Evolutionary conservation across 306 rosid species (phyloP).

Genomic region (Abrus pulchellus): DNA sequence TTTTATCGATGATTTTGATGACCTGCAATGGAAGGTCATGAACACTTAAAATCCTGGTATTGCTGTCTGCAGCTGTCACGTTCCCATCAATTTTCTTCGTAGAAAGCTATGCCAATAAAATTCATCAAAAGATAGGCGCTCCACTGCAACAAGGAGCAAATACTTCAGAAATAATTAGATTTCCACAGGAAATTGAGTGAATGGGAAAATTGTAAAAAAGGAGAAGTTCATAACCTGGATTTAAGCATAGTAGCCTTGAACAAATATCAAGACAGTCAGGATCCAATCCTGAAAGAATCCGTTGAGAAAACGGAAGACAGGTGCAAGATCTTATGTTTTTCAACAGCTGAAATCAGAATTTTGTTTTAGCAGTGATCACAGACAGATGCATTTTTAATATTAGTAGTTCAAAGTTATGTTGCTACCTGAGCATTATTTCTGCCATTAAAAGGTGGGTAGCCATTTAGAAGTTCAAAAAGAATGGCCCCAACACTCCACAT

Average conservation of each 20-base stretch:
- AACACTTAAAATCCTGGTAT: not conserved
- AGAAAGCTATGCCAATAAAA: constrained; percentile 63
- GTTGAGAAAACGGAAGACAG: constrained; percentile 65
- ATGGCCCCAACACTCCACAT: constrained; percentile 83
- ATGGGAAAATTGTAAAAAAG: not conserved
- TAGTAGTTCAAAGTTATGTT: not conserved
- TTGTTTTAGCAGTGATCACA: constrained; percentile 28
- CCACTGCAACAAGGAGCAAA: constrained; percentile 52
- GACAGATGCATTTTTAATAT: not conserved
- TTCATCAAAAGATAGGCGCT: constrained; percentile 67
- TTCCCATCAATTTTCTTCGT: constrained; percentile 34
- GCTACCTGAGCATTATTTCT: constrained; percentile 71
- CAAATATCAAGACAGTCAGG: constrained; percentile 68
- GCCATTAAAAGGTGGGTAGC: constrained; percentile 73
- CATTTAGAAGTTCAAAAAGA: constrained; percentile 78
- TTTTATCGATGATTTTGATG: not conserved
- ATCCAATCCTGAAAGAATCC: constrained; percentile 53
- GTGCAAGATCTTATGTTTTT: constrained; percentile 61
- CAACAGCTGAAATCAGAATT: constrained; percentile 56
- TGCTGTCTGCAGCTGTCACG: not conserved
- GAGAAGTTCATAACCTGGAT: constrained; percentile 62
- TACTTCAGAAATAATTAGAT: constrained; percentile 29
- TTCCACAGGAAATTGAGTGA: constrained; percentile 12
- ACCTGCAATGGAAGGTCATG: not conserved
- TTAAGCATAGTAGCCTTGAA: constrained; percentile 58